Evolutionary conservation across 441 rosid genomes (phyloP).

Genomic region (Jatropha podagrica): DNA sequence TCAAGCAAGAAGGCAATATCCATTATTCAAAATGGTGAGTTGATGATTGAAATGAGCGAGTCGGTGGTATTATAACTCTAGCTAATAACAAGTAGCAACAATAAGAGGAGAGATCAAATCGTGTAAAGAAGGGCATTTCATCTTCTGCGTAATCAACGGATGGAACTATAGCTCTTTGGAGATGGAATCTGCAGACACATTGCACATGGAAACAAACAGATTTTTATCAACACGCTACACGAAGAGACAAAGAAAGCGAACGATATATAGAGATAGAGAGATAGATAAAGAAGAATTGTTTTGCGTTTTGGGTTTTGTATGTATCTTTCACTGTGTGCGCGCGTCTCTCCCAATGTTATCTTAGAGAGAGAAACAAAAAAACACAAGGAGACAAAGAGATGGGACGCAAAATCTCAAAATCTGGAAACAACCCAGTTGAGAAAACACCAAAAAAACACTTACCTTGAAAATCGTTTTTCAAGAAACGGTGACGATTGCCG

Average conservation of each 20-base stretch:
- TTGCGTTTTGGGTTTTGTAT: neutral
- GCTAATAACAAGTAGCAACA: slow-evolving; percentile 16
- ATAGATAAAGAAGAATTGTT: slow-evolving; percentile 16
- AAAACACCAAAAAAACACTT: slow-evolving; percentile 31
- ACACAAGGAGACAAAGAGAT: slow-evolving; percentile 25
- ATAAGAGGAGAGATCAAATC: slow-evolving; percentile 31
- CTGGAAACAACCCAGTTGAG: slow-evolving; percentile 21
- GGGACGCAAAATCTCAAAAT: slow-evolving; percentile 26
- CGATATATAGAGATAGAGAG: neutral
- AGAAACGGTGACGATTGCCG: slow-evolving; percentile 27
- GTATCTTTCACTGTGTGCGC: slow-evolving; percentile 15
- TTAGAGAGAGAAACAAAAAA: slow-evolving; percentile 7
- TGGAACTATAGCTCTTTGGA: slow-evolving; percentile 16
- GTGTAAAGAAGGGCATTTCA: slow-evolving; percentile 62
- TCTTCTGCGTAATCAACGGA: slow-evolving; percentile 46
- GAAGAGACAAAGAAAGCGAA: slow-evolving; percentile 22
- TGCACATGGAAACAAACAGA: slow-evolving; percentile 51
- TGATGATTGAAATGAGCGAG: slow-evolving; percentile 25
- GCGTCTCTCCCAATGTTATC: slow-evolving; percentile 27
- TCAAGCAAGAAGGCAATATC: slow-evolving; percentile 39
- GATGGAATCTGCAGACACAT: slow-evolving; percentile 62
- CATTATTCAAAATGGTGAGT: slow-evolving; percentile 41
- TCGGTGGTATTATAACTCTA: slow-evolving; percentile 24
- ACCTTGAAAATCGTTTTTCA: slow-evolving; percentile 30
- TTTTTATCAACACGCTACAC: slow-evolving; percentile 42